Base-by-base conservation (phyloP, 495 filamentous ascomycete species). In the Peziza echinospora region DNA sequence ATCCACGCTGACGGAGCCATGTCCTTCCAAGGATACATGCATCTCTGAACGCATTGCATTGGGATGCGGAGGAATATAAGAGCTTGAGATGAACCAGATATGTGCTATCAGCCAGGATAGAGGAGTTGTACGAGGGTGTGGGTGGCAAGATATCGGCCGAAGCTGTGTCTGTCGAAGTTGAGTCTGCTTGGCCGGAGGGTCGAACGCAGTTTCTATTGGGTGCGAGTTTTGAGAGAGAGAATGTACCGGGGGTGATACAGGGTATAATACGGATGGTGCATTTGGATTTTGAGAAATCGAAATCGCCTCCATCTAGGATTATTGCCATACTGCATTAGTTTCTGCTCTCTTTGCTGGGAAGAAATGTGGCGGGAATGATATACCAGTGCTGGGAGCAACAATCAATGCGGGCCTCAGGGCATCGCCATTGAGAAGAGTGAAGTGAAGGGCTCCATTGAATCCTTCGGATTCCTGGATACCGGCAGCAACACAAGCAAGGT, bases 1-100 rank as follows among this genome's bases (percentile, higher is more conserved):
- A 79, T 0, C 87, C 86, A 34, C 87, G 75, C 63, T 96, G 91
- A 48, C 73, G 75, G 25, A 97, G 65, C 89, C 89, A 97, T 41
- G 79, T 71, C 41, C 79, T 75, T 6, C 87, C 89, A 37, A 97
- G 67, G 17, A 89, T 68, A 57, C 82, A 91, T 8, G 83, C 80
- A 55, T 93, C 82, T 50, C 68, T 72, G 62, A 84, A 94, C 1
- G 72, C 71, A 19, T 71, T 63, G 52, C 80, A 85, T 45, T 71
- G 70, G 47, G 71, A 75, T 24, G 75, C 64, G n/a, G 73, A 62
- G 11, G 66, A 65, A 53, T 84, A 70, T 10, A 93, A 60, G 24
- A 77, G 62, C 52, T 79, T 81, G 30, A 89, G 68, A 60, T 89
- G 93, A 0, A 73, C 57, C 21, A 77, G 62, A 47, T 80, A 74